A percentile compares a stretch with the other conserved stretches of the same genome.
These are phyloP conservation scores for Eimeria zaria DNA, from an alignment of 169 alveolate species.

Conservation along the genomic window DNA sequence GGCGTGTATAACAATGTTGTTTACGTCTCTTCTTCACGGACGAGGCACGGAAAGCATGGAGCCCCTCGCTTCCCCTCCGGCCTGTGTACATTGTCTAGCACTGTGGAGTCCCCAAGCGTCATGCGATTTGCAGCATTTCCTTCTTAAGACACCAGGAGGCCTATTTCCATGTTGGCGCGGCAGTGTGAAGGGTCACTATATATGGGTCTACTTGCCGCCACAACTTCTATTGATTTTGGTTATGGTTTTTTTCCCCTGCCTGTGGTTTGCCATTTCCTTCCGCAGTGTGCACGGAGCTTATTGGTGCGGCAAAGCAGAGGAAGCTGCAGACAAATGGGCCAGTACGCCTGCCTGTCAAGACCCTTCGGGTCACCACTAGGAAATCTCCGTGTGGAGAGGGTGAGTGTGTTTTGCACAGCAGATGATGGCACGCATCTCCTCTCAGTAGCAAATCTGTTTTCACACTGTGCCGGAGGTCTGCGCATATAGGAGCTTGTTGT, in stretches of 20 bases:
- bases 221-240: not conserved
- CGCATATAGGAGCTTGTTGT: not conserved
- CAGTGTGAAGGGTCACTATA: not conserved
- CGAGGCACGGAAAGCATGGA: not conserved
- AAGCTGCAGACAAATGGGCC: conserved; percentile 97
- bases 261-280: not conserved
- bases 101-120: no score
- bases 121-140: not conserved
- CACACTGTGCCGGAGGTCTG: not conserved
- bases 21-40: not conserved
- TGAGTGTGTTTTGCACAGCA: not conserved
- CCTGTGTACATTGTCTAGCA: not conserved
- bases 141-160: not conserved
- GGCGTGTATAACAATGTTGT: not conserved
- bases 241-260: no score
- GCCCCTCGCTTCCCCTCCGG: not conserved
- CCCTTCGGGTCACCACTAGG: conserved; percentile 97
- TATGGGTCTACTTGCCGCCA: not conserved
- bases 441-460: not conserved
- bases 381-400: conserved; percentile 99
- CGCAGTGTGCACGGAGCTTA: conserved; percentile 96
- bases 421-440: not conserved
- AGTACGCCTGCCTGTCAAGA: conserved; percentile 98
- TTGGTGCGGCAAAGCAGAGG: conserved; percentile 97
- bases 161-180: not conserved